A percentile compares a stretch with the other conserved stretches of the same genome.
Evolutionary conservation across 345 rosid genomes (phyloP).

Genomic region (Firmiana major): DNA sequence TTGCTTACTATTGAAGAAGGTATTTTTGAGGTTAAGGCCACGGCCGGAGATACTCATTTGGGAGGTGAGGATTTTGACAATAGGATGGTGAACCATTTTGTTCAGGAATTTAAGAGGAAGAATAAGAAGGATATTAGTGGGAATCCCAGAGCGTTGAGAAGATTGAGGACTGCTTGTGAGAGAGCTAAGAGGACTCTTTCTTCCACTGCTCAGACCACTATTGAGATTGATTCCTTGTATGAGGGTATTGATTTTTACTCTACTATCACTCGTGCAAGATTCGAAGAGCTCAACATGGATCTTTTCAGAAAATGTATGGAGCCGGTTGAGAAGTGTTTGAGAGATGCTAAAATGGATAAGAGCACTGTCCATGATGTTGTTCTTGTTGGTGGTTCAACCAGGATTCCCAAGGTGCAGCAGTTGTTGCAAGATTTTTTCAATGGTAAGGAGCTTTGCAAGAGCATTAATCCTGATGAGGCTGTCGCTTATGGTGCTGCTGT

Average conservation of each 20-base stretch:
- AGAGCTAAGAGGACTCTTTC: conserved; percentile 71
- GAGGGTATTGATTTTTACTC: conserved; percentile 55
- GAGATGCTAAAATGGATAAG: conserved; percentile 60
- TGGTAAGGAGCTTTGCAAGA: conserved; percentile 18
- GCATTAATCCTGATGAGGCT: conserved; percentile 20
- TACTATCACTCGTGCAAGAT: conserved; percentile 43
- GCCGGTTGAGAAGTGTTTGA: conserved; percentile 50
- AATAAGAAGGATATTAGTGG: conserved; percentile 50
- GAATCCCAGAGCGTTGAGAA: conserved; percentile 49
- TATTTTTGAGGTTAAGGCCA: conserved; percentile 50
- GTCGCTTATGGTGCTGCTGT: conserved; percentile 18
- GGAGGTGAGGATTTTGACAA: conserved; percentile 72
- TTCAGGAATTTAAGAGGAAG: conserved; percentile 52
- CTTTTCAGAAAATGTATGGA: conserved; percentile 49
- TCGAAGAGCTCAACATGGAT: conserved; percentile 50
- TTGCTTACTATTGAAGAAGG: conserved; percentile 55
- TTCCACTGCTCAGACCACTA: conserved; percentile 61
- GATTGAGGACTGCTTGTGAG: conserved; percentile 65
- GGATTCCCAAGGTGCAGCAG: conserved; percentile 55
- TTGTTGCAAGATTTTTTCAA: conserved; percentile 20
- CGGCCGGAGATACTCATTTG: conserved; percentile 54
- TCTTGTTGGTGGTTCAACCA: conserved; percentile 52
- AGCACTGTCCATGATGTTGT: conserved; percentile 46
- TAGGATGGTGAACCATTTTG: conserved; percentile 56
- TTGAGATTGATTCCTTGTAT: conserved; percentile 56